These are phyloP conservation scores for Pythium monospermum DNA, from an alignment of 352 stramenopile genomes.

Conservation along the genomic window DNA sequence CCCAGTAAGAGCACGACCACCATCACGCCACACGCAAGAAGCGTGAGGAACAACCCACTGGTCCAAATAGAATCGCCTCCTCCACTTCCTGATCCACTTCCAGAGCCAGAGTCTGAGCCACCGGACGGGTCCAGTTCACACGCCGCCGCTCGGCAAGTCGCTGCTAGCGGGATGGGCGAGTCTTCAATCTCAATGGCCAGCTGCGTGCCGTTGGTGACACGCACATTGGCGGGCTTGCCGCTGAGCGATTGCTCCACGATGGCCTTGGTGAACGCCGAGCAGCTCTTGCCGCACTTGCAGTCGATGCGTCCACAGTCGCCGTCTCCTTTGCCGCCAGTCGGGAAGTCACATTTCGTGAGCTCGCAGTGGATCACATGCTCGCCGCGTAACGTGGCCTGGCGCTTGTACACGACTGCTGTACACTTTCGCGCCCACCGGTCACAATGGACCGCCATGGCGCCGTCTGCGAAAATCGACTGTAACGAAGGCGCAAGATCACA, in stretches of 20 bases:
- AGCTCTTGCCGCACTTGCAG: conserved; percentile 61
- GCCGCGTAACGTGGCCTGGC: conserved; percentile 33
- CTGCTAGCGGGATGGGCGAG: conserved; percentile 60
- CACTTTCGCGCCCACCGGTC: conserved; percentile 47
- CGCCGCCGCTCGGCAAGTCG: conserved; percentile 54
- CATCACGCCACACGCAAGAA: conserved; percentile 27
- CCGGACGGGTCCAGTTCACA: conserved; percentile 38
- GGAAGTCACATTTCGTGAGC: conserved; percentile 48
- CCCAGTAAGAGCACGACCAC: conserved; percentile 26
- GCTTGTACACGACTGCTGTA: conserved; percentile 64
- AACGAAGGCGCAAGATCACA: conserved; percentile 50
- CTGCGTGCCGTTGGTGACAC: conserved; percentile 34
- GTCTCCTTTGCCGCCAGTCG: conserved; percentile 28
- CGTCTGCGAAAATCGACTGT: conserved; percentile 59
- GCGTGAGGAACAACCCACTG: conserved; percentile 28
- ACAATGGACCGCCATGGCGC: conserved; percentile 56
- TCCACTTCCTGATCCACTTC: conserved; percentile 23
- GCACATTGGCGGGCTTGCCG: conserved; percentile 58
- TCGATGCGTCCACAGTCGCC: conserved; percentile 42
- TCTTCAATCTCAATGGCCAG: conserved; percentile 65
- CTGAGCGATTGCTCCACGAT: conserved; percentile 62
- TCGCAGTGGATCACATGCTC: conserved; percentile 71
- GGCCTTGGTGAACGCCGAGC: conserved; percentile 53
- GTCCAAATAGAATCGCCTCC: conserved; percentile 19
- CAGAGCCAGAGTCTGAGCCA: conserved; percentile 22